Evolutionary conservation across 2,329 filamentous ascomycete genomes (phyloP), one percentile per base, ranked within the genome.

Genomic region (Phaeosphaeriaceae sp.): DNA sequence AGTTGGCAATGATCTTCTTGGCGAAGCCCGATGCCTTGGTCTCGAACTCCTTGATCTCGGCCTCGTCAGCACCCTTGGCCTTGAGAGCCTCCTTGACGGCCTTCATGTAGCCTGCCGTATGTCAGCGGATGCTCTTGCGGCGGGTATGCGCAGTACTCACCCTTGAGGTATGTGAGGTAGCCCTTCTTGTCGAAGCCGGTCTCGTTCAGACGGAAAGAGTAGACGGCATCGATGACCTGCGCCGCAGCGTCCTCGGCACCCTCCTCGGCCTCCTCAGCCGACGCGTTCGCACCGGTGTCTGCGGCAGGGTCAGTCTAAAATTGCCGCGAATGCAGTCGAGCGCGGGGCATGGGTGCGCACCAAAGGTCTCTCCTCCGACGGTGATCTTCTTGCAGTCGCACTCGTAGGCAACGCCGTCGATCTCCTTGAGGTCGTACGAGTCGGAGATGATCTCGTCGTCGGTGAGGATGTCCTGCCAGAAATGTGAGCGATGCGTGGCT

Each of bases 391-490:
- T 84, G 83, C 93, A 97, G 83, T 99, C 90, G 77, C 89, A 90
- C 85, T 98, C 94, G 84, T 91, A 98, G 73, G 91, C 88, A 70
- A 91, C 84, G 69, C 87, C 88, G 79, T 93, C 91, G 65, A 94
- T 78, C 79, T 90, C 85, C 84, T 91, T 92, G 78, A 96, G 81
- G 71, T 93, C 85, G 84, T 90, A 97, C 71, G 91, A 95, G 84
- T 98, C 94, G 76, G 95, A 96, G 88, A 98, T 89, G 80, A 99
- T 87, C 90, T 99, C 95, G 84, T 97, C 94, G 68, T 84, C 91
- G 81, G 88, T 91, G 82, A 97, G 79, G 73, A 95, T 83, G 79
- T 99, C 95, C 95, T 99, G 74, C 61, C 17, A 3, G 50, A n/a
- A 53, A 53, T 24, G 56, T 68, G 36, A 70, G 66, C 56, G 58